Evolutionary conservation across 1,284 basidiomycete genomes (phyloP).

Genomic region (Ceratobasidium sp.): DNA sequence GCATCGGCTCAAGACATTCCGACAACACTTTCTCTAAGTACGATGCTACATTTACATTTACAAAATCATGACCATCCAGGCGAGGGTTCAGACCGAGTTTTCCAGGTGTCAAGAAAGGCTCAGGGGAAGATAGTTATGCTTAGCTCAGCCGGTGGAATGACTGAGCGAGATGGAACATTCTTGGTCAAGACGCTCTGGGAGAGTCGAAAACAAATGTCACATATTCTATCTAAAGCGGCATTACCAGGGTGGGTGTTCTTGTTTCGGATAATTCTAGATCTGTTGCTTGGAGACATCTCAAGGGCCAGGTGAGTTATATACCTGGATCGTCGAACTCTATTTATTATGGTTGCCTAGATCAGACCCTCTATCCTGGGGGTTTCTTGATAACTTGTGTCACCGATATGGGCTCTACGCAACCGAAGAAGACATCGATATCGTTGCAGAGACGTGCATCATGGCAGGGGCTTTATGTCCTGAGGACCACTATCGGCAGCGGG

Average conservation of each 20-base stretch:
- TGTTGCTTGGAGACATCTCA: neutral
- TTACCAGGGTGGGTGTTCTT: neutral
- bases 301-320: neutral
- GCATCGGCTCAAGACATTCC: neutral
- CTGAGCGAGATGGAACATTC: neutral
- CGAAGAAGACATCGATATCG: neutral
- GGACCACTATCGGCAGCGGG: neutral
- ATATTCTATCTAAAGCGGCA: slow-evolving; percentile 4
- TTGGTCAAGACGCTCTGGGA: neutral
- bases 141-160: slow-evolving; percentile 4
- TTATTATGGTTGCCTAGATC: neutral
- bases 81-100: neutral
- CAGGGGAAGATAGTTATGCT: neutral
- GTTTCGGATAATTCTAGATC: neutral
- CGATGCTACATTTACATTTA: neutral
- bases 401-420: neutral
- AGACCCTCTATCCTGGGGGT: neutral
- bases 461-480: neutral
- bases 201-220: slow-evolving; percentile 10
- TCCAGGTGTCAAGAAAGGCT: neutral
- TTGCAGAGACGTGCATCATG: neutral
- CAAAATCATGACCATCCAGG: neutral
- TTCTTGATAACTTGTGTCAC: slow-evolving; percentile 6
- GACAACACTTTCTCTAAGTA: neutral
- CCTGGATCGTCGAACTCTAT: neutral